phyloP scores from a whole-genome alignment of 2,329 filamentous ascomycete genomes.

The Exophiala calicioides region DNA sequence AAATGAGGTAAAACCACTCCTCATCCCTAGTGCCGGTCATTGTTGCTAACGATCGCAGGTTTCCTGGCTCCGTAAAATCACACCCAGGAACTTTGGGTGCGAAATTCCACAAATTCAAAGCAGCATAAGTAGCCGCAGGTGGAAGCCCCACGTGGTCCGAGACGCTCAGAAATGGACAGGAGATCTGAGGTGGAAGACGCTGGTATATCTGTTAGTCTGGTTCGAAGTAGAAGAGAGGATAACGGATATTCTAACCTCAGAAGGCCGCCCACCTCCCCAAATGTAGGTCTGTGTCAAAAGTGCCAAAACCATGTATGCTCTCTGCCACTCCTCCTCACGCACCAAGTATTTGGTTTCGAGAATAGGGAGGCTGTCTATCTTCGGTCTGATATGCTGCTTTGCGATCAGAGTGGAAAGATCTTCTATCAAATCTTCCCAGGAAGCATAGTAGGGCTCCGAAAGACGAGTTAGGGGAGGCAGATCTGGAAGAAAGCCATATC shows the following conservation, averaged over 20 bases:
- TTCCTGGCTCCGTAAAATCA: constrained; percentile 42
- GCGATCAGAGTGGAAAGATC: constrained; percentile 79
- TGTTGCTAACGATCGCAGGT: constrained; percentile 38
- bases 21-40: constrained; percentile 44
- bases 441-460: constrained; percentile 81
- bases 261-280: constrained; percentile 74
- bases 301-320: constrained; percentile 73
- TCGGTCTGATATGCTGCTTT: constrained; percentile 70
- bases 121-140: constrained; percentile 47
- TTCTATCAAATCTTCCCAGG: constrained; percentile 78
- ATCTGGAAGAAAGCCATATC: constrained; percentile 80
- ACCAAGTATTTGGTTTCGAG: constrained; percentile 74
- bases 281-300: constrained; percentile 81
- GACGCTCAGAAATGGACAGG: constrained; percentile 41
- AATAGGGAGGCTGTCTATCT: constrained; percentile 75
- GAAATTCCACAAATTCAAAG: constrained; percentile 45
- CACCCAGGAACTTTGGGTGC: constrained; percentile 19
- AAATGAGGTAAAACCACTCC: constrained; percentile 55
- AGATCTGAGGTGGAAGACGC: constrained; percentile 41
- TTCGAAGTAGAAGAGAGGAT: background rate
- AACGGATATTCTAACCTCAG: constrained; percentile 56
- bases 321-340: constrained; percentile 82
- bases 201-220: constrained; percentile 26
- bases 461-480: constrained; percentile 72
- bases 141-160: constrained; percentile 41